A percentile compares a stretch with the other conserved stretches of the same genome.
Evolutionary conservation across 2,329 filamentous ascomycete genomes (phyloP).

Genomic region (Conoideocrella luteorostrata): DNA sequence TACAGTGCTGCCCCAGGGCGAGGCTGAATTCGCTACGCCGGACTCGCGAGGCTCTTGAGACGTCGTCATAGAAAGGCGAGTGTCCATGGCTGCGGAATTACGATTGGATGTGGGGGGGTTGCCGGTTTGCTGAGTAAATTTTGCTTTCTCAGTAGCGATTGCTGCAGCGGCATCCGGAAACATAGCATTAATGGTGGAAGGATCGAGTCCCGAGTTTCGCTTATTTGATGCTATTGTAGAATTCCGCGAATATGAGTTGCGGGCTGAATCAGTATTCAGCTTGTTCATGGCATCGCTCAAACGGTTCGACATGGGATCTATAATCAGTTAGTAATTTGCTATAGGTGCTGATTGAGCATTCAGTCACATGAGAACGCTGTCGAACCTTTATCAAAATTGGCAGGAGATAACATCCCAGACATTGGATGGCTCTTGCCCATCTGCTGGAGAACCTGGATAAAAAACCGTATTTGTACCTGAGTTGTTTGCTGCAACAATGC

Average conservation of each 20-base stretch:
- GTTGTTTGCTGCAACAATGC: slow-evolving; percentile 96
- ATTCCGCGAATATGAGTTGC: slow-evolving; percentile 79
- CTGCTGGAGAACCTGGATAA: slow-evolving; percentile 96
- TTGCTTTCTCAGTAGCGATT: slow-evolving; percentile 97
- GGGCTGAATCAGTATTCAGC: slow-evolving; percentile 77
- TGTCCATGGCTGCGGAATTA: slow-evolving; percentile 77
- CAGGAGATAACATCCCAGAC: slow-evolving; percentile 88
- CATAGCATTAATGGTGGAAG: slow-evolving; percentile 95
- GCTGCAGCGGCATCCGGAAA: slow-evolving; percentile 96
- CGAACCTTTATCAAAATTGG: slow-evolving; percentile 92
- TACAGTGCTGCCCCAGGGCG: slow-evolving; percentile 65
- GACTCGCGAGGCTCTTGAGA: slow-evolving; percentile 30
- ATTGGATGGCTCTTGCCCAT: slow-evolving; percentile 98
- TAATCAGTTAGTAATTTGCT: slow-evolving; percentile 11
- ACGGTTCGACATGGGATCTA: slow-evolving; percentile 95
- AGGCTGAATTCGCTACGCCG: slow-evolving; percentile 35
- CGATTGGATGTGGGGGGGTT: slow-evolving; percentile 85
- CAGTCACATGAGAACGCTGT: slow-evolving; percentile 4
- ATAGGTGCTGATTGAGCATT: neutral
- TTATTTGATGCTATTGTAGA: slow-evolving; percentile 69
- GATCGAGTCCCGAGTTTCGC: slow-evolving; percentile 89
- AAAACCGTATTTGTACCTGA: slow-evolving; percentile 97
- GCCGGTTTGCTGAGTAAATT: slow-evolving; percentile 92
- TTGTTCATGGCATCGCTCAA: slow-evolving; percentile 96
- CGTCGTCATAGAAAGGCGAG: slow-evolving; percentile 67